Evolutionary conservation across 257 asterid species (phyloP), one percentile per base, ranked within the genome.

Genomic region (Haberlea rhodopensis): DNA sequence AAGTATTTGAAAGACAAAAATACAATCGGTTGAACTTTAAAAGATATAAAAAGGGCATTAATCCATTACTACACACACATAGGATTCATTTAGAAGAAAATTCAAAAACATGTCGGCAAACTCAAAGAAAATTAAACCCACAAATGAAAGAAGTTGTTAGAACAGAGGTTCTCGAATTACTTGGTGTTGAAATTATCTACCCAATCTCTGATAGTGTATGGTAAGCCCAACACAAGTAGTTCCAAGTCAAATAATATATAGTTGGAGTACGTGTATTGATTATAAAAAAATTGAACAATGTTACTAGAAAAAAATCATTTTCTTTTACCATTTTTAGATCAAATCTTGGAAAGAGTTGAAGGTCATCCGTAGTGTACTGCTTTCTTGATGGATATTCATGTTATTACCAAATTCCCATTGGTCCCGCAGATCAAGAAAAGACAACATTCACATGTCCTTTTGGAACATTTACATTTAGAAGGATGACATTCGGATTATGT

Each of bases 291-390:
- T n/a, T n/a, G n/a, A n/a, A n/a, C n/a, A n/a, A n/a, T n/a, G n/a
- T n/a, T n/a, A n/a, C n/a, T 5, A 53, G 53, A n/a, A 9, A 70
- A 70, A 28, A 66, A 63, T 18, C 71, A 71, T 11, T 71, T 32
- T 11, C 67, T 62, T 2, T 60, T 57, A 20, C 67, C 57, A 16
- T 65, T 71, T 45, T 31, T n/a, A n/a, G 67, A 64, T 23, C 61
- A 64, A 16, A 46, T 71, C 29, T 45, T 65, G 0, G 67, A 71
- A 16, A 28, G 57, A 18, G 31, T 71, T 8, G 68, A 28, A 6
- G 24, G n/a, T 5, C n/a, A 28, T 28, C 0, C 18, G 7, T n/a
- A 10, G n/a, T n/a, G 8, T 58, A 27, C 57, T 71, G 71, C 23
- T 71, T 45, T 31, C 37, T 71, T 1, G 71, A 64, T 57, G 71